These are phyloP conservation scores for Aspergillus affinis DNA, from an alignment of 495 filamentous ascomycete species.

Conservation along the genomic window DNA sequence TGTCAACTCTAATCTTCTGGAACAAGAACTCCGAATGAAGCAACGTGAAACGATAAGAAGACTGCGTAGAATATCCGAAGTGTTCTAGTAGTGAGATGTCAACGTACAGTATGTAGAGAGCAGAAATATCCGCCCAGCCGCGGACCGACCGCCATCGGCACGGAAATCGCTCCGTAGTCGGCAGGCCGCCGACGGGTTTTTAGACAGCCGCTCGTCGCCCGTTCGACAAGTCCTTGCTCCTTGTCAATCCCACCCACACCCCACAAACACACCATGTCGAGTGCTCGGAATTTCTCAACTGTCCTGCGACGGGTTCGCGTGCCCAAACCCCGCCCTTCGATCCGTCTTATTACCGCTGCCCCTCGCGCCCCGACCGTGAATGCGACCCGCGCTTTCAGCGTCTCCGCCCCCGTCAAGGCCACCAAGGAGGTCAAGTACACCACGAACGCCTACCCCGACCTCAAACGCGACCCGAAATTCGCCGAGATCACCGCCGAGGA, in stretches of 20 bases:
- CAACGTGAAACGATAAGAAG: too few relatives aligned
- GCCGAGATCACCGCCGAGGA: slow-evolving; percentile 67
- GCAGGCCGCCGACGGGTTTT: not conserved
- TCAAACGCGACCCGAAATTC: slow-evolving; percentile 77
- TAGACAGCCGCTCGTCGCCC: not conserved
- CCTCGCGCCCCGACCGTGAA: slow-evolving; percentile 21
- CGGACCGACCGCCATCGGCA: not conserved
- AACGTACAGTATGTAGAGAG: not conserved
- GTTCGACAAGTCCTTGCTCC: not conserved
- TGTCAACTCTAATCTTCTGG: too few relatives aligned
- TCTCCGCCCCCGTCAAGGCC: slow-evolving; percentile 29
- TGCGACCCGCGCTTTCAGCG: slow-evolving; percentile 36
- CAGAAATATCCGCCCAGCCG: not conserved
- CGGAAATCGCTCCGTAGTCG: slow-evolving; percentile 3
- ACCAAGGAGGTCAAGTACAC: slow-evolving; percentile 69
- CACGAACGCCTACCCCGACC: slow-evolving; percentile 77
- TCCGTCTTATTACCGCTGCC: slow-evolving; percentile 24
- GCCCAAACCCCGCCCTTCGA: slow-evolving; percentile 31
- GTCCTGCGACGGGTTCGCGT: slow-evolving; percentile 43
- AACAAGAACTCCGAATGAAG: too few relatives aligned
- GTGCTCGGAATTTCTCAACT: slow-evolving; percentile 37
- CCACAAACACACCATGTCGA: slow-evolving; percentile 33
- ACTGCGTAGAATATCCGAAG: too few relatives aligned
- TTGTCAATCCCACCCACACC: slow-evolving; percentile 8
- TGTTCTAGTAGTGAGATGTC: not conserved